Evolutionary conservation across 1,284 basidiomycete species (phyloP), one percentile per base, ranked within the genome.

Genomic region (Sanghuangporus weigelae): DNA sequence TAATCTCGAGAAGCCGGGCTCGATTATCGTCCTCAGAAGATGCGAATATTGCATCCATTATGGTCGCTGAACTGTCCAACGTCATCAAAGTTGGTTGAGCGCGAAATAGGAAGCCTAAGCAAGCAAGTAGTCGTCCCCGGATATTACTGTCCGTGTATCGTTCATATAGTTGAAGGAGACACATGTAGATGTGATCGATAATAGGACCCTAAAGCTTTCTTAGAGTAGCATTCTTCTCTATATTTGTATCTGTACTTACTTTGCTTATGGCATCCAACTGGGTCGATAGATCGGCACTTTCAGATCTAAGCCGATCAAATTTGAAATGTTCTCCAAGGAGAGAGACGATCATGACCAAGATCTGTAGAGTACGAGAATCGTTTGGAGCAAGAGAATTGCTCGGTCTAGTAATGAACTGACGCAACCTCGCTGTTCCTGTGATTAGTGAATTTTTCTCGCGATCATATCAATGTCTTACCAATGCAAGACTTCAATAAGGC

Each of bases 71-170:
- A 11, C 82, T 78, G 6, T 89, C 85, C 63, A 87, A 76, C 0
- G 92, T 91, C 86, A 98, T 95, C 64, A 98, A 77, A 0, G 87
- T 88, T 1, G 96, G 96, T 68, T 95, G 89, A 6, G 94, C 87
- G n/a, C 93, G 88, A 77, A 95, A 98, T 3, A 99, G 75, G 72
- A 92, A 96, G 7, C 92, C 95, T 36, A 99, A 78, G 69, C 93
- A 95, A 68, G 94, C 89, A 64, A 96, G 71, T 16, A 90, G 80
- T 19, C 89, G 81, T 4, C 83, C 82, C 40, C 86, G 83, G 55
- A 92, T 75, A 12, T 77, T 74, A 3, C 77, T 62, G 50, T 86
- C 84, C 1, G 72, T 73, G 61, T 84, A 83, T 66, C 85, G 88
- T 59, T 85, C 77, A 70, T 94, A 90, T 8, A 95, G 75, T 39